Evolutionary conservation across 2,329 filamentous ascomycete species (phyloP).

Genomic region (Aspergillus latus): DNA sequence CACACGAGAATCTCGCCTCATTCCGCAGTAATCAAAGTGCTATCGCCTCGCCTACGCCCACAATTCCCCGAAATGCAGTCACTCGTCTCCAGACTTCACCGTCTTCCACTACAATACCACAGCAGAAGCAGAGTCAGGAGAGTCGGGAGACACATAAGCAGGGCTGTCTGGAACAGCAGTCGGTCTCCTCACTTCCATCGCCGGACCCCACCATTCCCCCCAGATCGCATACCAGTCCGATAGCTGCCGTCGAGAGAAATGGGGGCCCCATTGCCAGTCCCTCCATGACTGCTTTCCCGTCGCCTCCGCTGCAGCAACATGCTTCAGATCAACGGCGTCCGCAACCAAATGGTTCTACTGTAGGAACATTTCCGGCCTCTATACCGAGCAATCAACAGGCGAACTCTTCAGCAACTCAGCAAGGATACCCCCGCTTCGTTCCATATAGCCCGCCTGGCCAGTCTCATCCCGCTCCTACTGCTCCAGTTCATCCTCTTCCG

Average conservation of each 20-base stretch:
- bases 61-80: conserved; percentile 19
- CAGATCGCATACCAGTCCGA: conserved; percentile 28
- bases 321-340: not conserved
- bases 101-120: not conserved
- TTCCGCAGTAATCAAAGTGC: not conserved
- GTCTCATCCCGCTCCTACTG: not conserved
- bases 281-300: conserved; percentile 52
- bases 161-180: conserved; percentile 12
- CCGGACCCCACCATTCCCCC: conserved; percentile 30
- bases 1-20: conserved; percentile 5
- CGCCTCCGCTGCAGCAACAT: conserved; percentile 44
- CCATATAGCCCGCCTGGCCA: not conserved
- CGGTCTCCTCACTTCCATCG: conserved; percentile 26
- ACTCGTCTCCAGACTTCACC: not conserved
- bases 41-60: not conserved
- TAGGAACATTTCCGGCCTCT: not conserved
- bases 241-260: conserved; percentile 20
- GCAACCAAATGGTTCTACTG: not conserved
- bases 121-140: conserved; percentile 8
- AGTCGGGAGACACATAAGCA: not conserved
- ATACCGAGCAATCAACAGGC: not conserved
- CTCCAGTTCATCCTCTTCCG: not conserved
- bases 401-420: not conserved
- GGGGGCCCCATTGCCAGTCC: conserved; percentile 23
- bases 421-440: not conserved